Evolutionary conservation across 148 eudicot species (phyloP).

Genomic region (Vaccinium vitisidaea): DNA sequence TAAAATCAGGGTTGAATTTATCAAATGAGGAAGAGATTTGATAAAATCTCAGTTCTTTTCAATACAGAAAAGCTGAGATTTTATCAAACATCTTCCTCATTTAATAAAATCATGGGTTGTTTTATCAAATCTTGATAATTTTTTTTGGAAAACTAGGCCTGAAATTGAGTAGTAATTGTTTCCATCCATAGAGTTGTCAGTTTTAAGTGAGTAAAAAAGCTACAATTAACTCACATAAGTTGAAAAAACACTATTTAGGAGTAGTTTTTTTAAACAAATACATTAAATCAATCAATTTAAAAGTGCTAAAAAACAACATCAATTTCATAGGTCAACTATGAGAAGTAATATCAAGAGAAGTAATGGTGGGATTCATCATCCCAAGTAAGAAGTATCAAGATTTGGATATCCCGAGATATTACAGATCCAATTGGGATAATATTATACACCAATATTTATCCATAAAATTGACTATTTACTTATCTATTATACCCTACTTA

Average conservation of each 20-base stretch:
- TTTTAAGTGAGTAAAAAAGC: not conserved
- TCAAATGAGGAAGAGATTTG: too few species aligned
- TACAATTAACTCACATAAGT: not conserved
- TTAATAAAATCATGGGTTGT: too few species aligned
- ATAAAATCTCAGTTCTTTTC: too few species aligned
- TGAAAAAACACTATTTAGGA: not conserved
- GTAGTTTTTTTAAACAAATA: too few species aligned
- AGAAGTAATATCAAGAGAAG: not conserved
- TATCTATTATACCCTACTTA: not conserved
- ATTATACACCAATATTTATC: not conserved
- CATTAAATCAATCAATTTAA: not conserved
- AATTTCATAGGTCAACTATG: not conserved
- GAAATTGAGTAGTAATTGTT: too few species aligned
- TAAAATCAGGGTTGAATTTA: too few species aligned
- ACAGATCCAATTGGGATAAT: not conserved
- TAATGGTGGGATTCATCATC: not conserved
- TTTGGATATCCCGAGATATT: not conserved
- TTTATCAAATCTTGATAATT: too few species aligned
- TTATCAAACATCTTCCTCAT: too few species aligned
- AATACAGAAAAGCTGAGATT: too few species aligned
- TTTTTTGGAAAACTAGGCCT: too few species aligned
- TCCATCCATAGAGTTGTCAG: too few species aligned
- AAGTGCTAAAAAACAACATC: not conserved
- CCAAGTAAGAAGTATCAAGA: not conserved
- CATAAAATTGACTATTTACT: not conserved